phyloP scores from a whole-genome alignment of 1,139 yeast genomes.

The Saccharomycopsis phalli region DNA sequence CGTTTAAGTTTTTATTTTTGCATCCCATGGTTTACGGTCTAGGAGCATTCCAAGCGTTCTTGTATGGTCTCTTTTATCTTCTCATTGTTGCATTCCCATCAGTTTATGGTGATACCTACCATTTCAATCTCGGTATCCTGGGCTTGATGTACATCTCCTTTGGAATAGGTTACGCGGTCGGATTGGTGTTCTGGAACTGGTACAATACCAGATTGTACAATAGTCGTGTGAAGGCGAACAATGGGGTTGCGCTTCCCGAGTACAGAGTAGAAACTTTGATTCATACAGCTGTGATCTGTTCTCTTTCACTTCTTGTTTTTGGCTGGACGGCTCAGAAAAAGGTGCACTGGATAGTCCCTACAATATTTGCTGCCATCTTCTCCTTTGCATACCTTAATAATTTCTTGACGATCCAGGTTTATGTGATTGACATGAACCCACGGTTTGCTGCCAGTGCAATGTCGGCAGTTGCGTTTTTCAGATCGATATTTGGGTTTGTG shows the following conservation, averaged over 20 bases:
- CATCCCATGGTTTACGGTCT: slow-evolving; percentile 58
- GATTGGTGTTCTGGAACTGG: slow-evolving; percentile 38
- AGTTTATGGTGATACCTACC: slow-evolving; percentile 40
- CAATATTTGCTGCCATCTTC: slow-evolving; percentile 46
- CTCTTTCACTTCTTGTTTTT: slow-evolving; percentile 48
- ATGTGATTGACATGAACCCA: slow-evolving; percentile 58
- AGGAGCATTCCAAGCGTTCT: slow-evolving; percentile 55
- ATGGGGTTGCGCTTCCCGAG: slow-evolving; percentile 49
- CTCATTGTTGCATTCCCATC: slow-evolving; percentile 50
- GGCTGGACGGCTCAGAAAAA: slow-evolving; percentile 53
- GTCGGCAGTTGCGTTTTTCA: slow-evolving; percentile 55
- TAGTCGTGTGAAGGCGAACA: slow-evolving; percentile 31
- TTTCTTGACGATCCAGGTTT: slow-evolving; percentile 51
- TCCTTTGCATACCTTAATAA: slow-evolving; percentile 50
- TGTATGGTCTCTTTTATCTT: slow-evolving; percentile 54
- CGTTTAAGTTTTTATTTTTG: slow-evolving; percentile 39
- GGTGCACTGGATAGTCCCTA: slow-evolving; percentile 49
- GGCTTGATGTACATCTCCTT: slow-evolving; percentile 51
- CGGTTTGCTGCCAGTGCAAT: slow-evolving; percentile 51
- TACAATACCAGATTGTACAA: slow-evolving; percentile 34
- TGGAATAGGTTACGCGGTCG: slow-evolving; percentile 43
- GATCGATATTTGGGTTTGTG: slow-evolving; percentile 49
- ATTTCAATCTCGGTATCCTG: slow-evolving; percentile 39
- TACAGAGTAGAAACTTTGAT: slow-evolving; percentile 40
- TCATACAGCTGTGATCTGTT: slow-evolving; percentile 37